Conservation (phyloP, 2,329 filamentous ascomycete genomes). For the Cercospora zeina region DNA sequence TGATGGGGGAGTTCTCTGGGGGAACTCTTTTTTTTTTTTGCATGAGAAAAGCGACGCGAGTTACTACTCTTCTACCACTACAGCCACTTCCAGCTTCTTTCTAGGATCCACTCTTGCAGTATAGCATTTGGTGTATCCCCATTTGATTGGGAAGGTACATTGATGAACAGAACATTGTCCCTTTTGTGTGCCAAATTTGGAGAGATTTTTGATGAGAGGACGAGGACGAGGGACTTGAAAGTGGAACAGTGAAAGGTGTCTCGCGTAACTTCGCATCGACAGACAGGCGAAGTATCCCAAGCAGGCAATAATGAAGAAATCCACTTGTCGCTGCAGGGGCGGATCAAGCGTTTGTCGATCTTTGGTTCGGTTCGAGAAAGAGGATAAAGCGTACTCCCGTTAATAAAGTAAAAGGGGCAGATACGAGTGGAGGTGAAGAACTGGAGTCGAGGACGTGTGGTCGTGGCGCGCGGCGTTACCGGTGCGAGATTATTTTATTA, state of each 20-base stretch:
- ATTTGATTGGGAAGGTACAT: no score
- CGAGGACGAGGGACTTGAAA: no score
- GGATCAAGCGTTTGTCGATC: conserved; percentile 1
- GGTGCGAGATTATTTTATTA: neutral
- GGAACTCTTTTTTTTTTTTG: no score
- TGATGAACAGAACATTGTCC: neutral
- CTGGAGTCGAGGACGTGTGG: neutral
- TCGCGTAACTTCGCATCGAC: neutral
- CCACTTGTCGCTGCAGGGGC: neutral
- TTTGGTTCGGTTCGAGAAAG: neutral
- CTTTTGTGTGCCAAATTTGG: no score
- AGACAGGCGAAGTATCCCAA: neutral
- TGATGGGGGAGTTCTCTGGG: neutral
- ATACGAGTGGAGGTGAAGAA: neutral
- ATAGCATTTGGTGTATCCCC: neutral
- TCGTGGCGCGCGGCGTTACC: neutral
- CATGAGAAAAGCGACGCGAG: neutral
- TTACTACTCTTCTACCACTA: neutral
- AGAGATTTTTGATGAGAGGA: no score
- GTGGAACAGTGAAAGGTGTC: neutral
- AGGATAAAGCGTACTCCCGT: no score
- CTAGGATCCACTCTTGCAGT: neutral
- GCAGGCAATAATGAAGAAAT: neutral
- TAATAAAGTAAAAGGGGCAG: neutral
- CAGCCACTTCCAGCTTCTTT: neutral